These are phyloP conservation scores for Clavispora fructus DNA, from an alignment of 805 yeast genomes.

Conservation along the genomic window DNA sequence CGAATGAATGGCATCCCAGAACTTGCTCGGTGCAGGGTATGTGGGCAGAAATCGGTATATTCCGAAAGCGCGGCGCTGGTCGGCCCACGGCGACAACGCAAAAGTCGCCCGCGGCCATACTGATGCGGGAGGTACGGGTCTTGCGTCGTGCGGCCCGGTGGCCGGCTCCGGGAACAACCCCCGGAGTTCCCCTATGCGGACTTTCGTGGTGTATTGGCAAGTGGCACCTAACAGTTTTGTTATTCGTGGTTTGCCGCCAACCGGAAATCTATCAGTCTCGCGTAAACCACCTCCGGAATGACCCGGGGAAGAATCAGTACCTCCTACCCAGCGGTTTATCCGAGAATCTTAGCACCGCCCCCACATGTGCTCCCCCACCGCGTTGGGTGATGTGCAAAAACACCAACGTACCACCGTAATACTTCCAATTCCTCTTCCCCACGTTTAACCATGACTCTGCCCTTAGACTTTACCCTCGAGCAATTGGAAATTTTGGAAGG, in stretches of 20 bases:
- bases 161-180: no score
- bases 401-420: neutral
- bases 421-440: neutral
- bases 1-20: neutral
- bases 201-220: no score
- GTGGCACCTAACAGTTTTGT: neutral
- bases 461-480: slow-evolving; percentile 4
- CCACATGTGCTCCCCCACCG: slow-evolving; percentile 1
- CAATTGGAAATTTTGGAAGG: slow-evolving; percentile 10
- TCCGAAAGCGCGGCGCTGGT: neutral
- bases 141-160: no score
- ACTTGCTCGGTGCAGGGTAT: neutral
- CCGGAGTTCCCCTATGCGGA: neutral
- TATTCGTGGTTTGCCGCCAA: no score
- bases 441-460: slow-evolving; percentile 3
- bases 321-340: neutral
- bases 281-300: no score
- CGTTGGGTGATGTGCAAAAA: neutral
- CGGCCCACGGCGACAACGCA: neutral
- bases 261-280: no score
- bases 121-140: neutral
- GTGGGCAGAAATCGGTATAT: neutral
- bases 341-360: neutral
- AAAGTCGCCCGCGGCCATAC: no score
- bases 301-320: neutral